Conservation (phyloP, 257 asterid species). For the Solanum rostratum region DNA sequence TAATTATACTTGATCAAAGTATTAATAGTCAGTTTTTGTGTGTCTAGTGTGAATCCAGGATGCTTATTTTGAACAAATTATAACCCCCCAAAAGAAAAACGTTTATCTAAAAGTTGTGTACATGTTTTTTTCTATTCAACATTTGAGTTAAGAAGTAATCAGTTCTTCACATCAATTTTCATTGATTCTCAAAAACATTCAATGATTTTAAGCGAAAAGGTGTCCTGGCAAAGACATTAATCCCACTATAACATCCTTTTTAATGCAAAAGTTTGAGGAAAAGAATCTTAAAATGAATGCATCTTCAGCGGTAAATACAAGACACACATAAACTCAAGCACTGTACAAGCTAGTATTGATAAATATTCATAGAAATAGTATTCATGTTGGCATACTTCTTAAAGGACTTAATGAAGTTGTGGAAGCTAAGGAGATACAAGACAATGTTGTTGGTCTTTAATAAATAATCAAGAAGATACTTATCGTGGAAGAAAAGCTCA, state of each 20-base stretch:
- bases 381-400: too few relatives aligned
- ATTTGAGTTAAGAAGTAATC: neutral
- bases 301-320: neutral
- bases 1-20: neutral
- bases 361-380: too few relatives aligned
- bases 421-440: too few relatives aligned
- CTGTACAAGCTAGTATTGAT: too few relatives aligned
- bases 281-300: neutral
- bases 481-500: too few relatives aligned
- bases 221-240: neutral
- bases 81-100: neutral
- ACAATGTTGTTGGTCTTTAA: too few relatives aligned
- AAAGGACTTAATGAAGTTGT: too few relatives aligned
- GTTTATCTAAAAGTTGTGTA: neutral
- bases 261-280: neutral
- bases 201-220: neutral
- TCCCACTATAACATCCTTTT: neutral
- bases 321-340: neutral
- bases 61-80: neutral
- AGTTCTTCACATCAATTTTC: neutral
- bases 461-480: too few relatives aligned
- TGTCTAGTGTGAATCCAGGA: neutral
- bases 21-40: neutral
- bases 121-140: neutral
- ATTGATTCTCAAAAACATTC: neutral